Evolutionary conservation across 2,329 filamentous ascomycete species (phyloP).

Genomic region (Arachnomyces sp.): DNA sequence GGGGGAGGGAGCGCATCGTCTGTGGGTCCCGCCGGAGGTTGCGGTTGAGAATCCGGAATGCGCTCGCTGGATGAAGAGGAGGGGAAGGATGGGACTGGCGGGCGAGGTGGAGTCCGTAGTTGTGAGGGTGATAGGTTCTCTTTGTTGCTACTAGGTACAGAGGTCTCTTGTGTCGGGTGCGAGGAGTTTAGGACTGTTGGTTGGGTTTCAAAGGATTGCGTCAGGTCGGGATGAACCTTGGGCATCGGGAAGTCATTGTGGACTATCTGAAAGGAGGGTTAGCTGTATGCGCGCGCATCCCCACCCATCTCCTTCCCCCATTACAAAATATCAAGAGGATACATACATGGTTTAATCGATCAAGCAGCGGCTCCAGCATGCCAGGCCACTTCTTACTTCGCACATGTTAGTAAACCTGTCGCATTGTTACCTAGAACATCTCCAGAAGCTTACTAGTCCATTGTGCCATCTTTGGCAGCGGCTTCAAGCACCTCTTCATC

Average conservation of each 20-base stretch:
- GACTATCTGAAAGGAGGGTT: slow-evolving; percentile 54
- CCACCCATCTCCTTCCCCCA: too few relatives aligned
- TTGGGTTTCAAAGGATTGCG: slow-evolving; percentile 28
- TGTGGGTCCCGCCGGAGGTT: slow-evolving; percentile 39
- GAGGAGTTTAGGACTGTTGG: slow-evolving; percentile 16
- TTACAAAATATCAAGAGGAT: not conserved
- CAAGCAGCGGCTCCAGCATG: slow-evolving; percentile 58
- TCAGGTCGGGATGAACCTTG: slow-evolving; percentile 41
- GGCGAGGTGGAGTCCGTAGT: slow-evolving; percentile 24
- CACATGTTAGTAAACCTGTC: slow-evolving; percentile 22
- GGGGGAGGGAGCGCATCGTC: slow-evolving; percentile 53
- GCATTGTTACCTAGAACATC: not conserved
- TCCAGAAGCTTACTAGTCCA: slow-evolving; percentile 46
- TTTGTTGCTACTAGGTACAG: slow-evolving; percentile 29
- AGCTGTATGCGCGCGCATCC: not conserved
- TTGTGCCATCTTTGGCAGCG: slow-evolving; percentile 51
- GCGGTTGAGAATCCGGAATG: slow-evolving; percentile 36
- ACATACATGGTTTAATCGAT: slow-evolving; percentile 59
- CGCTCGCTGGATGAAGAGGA: slow-evolving; percentile 33
- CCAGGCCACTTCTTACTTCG: slow-evolving; percentile 61
- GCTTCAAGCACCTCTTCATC: slow-evolving; percentile 49
- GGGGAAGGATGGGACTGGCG: slow-evolving; percentile 32
- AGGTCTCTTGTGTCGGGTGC: slow-evolving; percentile 21
- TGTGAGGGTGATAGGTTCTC: slow-evolving; percentile 26
- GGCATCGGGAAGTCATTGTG: slow-evolving; percentile 69